Conservation (phyloP, 2,329 filamentous ascomycete species). For the Trichoderma citrinoviride region DNA sequence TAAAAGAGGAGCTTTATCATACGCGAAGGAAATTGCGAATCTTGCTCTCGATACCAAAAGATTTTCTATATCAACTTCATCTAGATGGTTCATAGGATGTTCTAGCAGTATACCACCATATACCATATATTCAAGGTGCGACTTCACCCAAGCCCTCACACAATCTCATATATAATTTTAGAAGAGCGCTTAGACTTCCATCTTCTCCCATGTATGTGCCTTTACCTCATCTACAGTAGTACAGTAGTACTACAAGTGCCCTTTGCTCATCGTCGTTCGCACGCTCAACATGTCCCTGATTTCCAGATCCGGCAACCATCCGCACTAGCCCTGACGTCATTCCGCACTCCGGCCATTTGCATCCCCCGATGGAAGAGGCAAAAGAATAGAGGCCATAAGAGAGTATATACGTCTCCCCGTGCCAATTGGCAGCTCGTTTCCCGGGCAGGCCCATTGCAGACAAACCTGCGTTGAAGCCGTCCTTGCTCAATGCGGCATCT, state of each 20-base stretch:
- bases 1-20: too few relatives aligned
- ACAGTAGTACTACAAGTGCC: neutral
- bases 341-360: neutral
- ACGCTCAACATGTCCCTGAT: slow-evolving; percentile 7
- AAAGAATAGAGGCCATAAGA: neutral
- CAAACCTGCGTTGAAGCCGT: neutral
- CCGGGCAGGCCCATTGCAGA: neutral
- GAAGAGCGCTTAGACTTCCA: too few relatives aligned
- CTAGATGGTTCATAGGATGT: too few relatives aligned
- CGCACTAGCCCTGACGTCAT: slow-evolving; percentile 20
- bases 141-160: too few relatives aligned
- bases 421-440: neutral
- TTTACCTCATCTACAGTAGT: neutral
- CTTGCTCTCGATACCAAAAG: too few relatives aligned
- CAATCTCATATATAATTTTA: too few relatives aligned
- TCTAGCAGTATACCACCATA: too few relatives aligned
- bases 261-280: neutral
- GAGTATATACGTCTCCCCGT: neutral
- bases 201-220: too few relatives aligned
- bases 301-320: slow-evolving; percentile 8
- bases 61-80: too few relatives aligned
- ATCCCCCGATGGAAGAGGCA: neutral
- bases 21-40: too few relatives aligned
- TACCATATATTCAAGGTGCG: too few relatives aligned
- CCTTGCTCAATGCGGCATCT: neutral